Evolutionary conservation across 2,329 filamentous ascomycete species (phyloP), one percentile per base, ranked within the genome.

Genomic region (Neocucurbitaria cava): DNA sequence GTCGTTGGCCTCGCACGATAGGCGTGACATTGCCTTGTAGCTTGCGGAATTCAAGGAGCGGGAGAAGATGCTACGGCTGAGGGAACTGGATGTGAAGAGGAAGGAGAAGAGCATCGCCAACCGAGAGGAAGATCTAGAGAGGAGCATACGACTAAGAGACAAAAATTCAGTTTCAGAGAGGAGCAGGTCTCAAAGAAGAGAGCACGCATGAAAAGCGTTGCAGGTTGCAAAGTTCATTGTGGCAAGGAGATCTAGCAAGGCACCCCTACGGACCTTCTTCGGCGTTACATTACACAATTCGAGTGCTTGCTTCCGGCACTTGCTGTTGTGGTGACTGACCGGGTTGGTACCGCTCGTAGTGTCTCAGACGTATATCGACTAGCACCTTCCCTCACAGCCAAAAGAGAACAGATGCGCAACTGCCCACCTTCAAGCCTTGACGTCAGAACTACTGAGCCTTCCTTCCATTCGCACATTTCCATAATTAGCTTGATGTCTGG

Each of bases 161-260:
- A 49, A 41, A 24, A 49, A 21, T n/a, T 49, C 8, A 39, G 42
- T 20, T 4, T 41, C 2, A 36, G 40, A 33, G 46, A 49, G 24
- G 43, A 49, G 41, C 31, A 31, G 13, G 21, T 41, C 1, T 30
- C 35, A 15, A 45, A 46, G 18, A 46, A n/a, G 23, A 46, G 46
- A 21, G 30, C 40, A 17, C 33, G 20, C 11, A 17, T 8, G 8
- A 42, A 23, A 42, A 35, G 31, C 31, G 31, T 15, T 31, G 30
- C 5, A 17, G 13, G 5, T 2, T 5, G 31, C 5, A 17, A 35
- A 26, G 24, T 9, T 9, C 24, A 26, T 9, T 26, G 24, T 26
- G 31, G 15, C 31, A 17, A 13, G 13, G 13, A 15, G 8, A 35
- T n/a, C 3, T 8, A 17, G 31, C 24, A 26, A 26, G 15, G 31